Conservation (phyloP, 441 rosid species). For the Lepidium campestre region DNA sequence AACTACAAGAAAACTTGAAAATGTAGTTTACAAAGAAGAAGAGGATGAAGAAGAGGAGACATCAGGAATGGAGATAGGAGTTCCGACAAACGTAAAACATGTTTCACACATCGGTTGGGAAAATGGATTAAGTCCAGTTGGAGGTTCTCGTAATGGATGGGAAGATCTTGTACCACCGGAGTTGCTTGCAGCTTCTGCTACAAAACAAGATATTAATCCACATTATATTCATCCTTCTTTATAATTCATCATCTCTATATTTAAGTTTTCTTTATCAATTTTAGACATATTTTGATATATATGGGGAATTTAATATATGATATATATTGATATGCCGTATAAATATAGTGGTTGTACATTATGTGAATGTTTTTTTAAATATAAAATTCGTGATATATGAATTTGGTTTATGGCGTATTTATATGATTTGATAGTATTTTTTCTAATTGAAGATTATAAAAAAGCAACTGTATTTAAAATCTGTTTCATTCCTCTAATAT, state of each 20-base stretch:
- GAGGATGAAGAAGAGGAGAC: slow-evolving; percentile 42
- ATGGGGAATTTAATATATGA: neutral
- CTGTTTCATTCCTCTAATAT: too few species aligned
- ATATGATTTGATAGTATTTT: too few species aligned
- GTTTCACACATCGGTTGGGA: slow-evolving; percentile 90
- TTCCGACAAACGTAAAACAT: slow-evolving; percentile 91
- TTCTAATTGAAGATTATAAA: too few species aligned
- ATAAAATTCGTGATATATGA: neutral
- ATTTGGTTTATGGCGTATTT: too few species aligned
- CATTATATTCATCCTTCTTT: slow-evolving; percentile 5
- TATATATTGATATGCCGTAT: neutral
- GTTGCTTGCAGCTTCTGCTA: slow-evolving; percentile 9
- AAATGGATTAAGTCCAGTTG: slow-evolving; percentile 16
- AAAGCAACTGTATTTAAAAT: too few species aligned
- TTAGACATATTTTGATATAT: slow-evolving; percentile 1
- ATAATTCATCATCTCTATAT: neutral
- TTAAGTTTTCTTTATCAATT: neutral
- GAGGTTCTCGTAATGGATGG: slow-evolving; percentile 39
- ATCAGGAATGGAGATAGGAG: slow-evolving; percentile 65
- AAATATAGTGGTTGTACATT: neutral
- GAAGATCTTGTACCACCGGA: slow-evolving; percentile 38
- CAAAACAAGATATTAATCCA: slow-evolving; percentile 3
- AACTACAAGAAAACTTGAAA: too few species aligned
- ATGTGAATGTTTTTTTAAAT: neutral
- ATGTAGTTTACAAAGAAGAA: slow-evolving; percentile 62